Conservation (phyloP, 2,329 filamentous ascomycete genomes). For the Paecilomyces sp. region DNA sequence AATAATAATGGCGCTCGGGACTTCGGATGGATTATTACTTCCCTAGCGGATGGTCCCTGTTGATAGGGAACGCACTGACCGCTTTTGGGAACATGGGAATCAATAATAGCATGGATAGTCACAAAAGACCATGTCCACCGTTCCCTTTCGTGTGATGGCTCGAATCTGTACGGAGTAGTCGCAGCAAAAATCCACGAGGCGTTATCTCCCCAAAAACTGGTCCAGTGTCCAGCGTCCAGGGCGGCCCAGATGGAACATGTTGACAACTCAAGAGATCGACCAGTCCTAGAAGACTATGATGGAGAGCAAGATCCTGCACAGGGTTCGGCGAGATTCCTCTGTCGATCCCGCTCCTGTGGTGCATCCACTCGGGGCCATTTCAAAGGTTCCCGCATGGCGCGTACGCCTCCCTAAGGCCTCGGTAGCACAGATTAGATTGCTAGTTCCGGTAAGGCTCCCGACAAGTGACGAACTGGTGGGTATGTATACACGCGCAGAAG, state of each 20-base stretch:
- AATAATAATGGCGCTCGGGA: neutral
- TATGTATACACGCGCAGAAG: neutral
- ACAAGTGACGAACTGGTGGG: neutral
- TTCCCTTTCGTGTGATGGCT: neutral
- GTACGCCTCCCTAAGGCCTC: neutral
- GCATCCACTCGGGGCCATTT: neutral
- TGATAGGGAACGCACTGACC: neutral
- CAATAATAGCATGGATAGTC: neutral
- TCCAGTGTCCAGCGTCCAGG: neutral
- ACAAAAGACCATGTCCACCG: neutral
- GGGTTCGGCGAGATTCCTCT: neutral
- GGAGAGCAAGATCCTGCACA: neutral
- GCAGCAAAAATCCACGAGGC: neutral
- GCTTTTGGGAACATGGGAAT: neutral
- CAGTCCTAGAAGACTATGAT: neutral
- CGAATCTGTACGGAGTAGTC: neutral
- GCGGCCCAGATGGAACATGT: neutral
- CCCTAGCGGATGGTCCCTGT: neutral
- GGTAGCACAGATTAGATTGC: neutral
- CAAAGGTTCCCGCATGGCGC: neutral
- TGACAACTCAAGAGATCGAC: neutral
- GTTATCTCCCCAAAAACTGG: neutral
- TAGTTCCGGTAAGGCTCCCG: neutral
- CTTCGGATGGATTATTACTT: neutral
- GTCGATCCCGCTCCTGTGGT: neutral